These are phyloP conservation scores for Tuber magnatum DNA, from an alignment of 495 filamentous ascomycete species.

Conservation along the genomic window DNA sequence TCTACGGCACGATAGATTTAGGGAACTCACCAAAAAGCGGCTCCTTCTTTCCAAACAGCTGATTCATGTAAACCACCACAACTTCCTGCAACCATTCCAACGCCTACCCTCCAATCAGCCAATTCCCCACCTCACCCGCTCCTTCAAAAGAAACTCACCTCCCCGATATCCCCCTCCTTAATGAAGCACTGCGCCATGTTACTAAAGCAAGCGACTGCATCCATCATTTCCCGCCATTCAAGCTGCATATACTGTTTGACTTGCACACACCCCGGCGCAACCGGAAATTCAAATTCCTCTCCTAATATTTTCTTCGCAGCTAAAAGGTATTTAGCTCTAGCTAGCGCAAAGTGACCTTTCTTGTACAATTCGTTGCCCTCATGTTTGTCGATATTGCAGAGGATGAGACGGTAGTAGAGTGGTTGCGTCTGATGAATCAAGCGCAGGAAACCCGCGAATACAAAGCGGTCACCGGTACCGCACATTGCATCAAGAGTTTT, in stretches of 20 bases:
- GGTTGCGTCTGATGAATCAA: conserved; percentile 28
- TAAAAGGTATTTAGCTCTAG: conserved; percentile 24
- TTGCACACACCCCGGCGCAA: conserved; percentile 9
- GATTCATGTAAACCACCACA: conserved; percentile 30
- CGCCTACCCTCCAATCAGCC: conserved; percentile 18
- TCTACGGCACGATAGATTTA: neutral
- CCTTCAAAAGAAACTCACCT: conserved; percentile 18
- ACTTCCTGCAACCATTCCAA: conserved; percentile 33
- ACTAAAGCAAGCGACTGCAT: conserved; percentile 33
- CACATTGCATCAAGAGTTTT: conserved; percentile 21
- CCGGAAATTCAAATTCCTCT: conserved; percentile 26
- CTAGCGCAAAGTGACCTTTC: conserved; percentile 18
- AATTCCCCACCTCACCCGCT: neutral
- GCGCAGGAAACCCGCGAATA: conserved; percentile 21
- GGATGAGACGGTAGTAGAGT: conserved; percentile 25
- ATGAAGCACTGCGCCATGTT: conserved; percentile 36
- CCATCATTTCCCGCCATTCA: conserved; percentile 36
- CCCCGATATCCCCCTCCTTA: conserved; percentile 26
- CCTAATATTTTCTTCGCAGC: conserved; percentile 30
- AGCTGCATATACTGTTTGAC: conserved; percentile 22
- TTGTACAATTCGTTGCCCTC: conserved; percentile 32
- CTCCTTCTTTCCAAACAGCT: conserved; percentile 23
- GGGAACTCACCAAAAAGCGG: conserved; percentile 19
- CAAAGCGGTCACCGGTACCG: neutral
- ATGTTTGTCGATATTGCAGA: conserved; percentile 30